These are phyloP conservation scores for Lactifluus subvellereus DNA, from an alignment of 768 basidiomycete genomes.

Conservation along the genomic window DNA sequence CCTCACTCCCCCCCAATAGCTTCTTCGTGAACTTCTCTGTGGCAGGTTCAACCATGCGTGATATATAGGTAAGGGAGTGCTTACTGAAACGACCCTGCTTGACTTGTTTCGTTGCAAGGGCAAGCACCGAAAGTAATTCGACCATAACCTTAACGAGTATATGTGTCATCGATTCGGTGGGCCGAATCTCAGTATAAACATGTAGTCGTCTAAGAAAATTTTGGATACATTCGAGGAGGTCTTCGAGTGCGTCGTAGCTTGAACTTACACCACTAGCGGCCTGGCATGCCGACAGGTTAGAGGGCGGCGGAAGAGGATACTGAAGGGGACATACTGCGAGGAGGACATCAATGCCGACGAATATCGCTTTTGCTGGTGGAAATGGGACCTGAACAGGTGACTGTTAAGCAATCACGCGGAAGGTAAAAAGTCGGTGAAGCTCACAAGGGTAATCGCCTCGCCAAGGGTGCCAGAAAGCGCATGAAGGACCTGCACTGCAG, in stretches of 20 bases:
- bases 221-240: background rate
- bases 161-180: background rate
- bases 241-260: conserved; percentile 1
- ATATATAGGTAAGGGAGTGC: background rate
- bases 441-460: background rate
- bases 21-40: conserved; percentile 9
- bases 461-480: conserved; percentile 1
- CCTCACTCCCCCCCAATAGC: background rate
- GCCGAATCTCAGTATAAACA: background rate
- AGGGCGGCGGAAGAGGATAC: too few species aligned
- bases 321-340: background rate
- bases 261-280: background rate
- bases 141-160: background rate
- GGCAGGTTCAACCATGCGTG: background rate
- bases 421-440: background rate
- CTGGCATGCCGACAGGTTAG: background rate
- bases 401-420: background rate
- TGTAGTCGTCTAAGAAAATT: conserved; percentile 2
- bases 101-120: conserved; percentile 3
- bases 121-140: conserved; percentile 8
- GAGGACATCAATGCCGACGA: conserved; percentile 8
- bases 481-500: conserved; percentile 2
- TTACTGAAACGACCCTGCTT: conserved; percentile 7
- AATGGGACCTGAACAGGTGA: background rate
- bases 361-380: conserved; percentile 4